Evolutionary conservation across 2,329 filamentous ascomycete genomes (phyloP).

Genomic region (Shiraia sp.): DNA sequence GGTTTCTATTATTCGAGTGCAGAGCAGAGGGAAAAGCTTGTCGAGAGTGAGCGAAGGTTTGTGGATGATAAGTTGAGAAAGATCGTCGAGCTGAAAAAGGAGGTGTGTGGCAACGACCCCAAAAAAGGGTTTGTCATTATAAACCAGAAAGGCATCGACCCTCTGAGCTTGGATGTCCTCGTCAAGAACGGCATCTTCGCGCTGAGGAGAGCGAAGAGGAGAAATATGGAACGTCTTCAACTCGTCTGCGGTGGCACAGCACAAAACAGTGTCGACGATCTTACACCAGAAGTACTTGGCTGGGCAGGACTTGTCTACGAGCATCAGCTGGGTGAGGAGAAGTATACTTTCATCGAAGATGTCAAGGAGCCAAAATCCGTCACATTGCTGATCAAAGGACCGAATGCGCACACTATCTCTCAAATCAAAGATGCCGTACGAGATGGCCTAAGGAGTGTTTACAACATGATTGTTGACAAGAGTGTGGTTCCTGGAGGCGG

Average conservation of each 20-base stretch:
- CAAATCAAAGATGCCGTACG: slow-evolving; percentile 96
- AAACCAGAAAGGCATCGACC: slow-evolving; percentile 99
- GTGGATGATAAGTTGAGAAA: slow-evolving; percentile 96
- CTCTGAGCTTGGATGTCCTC: slow-evolving; percentile 89
- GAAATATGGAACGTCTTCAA: slow-evolving; percentile 98
- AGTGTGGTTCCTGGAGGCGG: slow-evolving; percentile 93
- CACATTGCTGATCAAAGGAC: slow-evolving; percentile 95
- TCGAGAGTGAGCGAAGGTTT: slow-evolving; percentile 94
- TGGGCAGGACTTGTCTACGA: slow-evolving; percentile 98
- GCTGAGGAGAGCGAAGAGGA: slow-evolving; percentile 89
- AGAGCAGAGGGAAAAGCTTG: slow-evolving; percentile 95
- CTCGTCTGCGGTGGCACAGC: slow-evolving; percentile 88
- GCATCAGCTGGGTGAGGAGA: slow-evolving; percentile 96
- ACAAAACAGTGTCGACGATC: slow-evolving; percentile 95
- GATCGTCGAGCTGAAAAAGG: slow-evolving; percentile 97
- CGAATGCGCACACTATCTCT: slow-evolving; percentile 93
- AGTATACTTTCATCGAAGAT: slow-evolving; percentile 98
- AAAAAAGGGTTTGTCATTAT: slow-evolving; percentile 97
- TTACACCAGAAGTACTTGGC: slow-evolving; percentile 83
- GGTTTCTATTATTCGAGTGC: slow-evolving; percentile 98
- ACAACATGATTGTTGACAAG: slow-evolving; percentile 99
- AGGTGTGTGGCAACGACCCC: slow-evolving; percentile 89
- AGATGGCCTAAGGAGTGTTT: slow-evolving; percentile 92
- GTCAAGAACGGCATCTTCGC: slow-evolving; percentile 98
- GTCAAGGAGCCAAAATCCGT: slow-evolving; percentile 99